phyloP scores from a whole-genome alignment of 805 yeast genomes.

The Kodamaea kakaduensis region DNA sequence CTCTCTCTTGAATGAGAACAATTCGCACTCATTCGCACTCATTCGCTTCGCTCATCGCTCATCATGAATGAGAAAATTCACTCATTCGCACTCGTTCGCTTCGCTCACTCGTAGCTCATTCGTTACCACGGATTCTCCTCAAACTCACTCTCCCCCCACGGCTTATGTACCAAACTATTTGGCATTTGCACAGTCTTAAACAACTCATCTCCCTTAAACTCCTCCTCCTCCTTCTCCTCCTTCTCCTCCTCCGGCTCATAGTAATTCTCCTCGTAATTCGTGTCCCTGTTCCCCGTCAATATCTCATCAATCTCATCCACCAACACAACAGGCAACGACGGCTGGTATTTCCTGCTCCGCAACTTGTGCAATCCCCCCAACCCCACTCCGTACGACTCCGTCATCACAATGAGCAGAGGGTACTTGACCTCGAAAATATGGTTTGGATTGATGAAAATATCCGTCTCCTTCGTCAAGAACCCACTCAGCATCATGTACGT shows the following conservation, averaged over 20 bases:
- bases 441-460: slow-evolving; percentile 50
- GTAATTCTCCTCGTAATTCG: slow-evolving; percentile 29
- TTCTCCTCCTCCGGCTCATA: slow-evolving; percentile 19
- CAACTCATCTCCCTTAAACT: slow-evolving; percentile 43
- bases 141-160: slow-evolving; percentile 47
- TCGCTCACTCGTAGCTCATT: too few species aligned
- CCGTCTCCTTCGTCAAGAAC: slow-evolving; percentile 36
- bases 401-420: slow-evolving; percentile 71
- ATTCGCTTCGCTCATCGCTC: too few species aligned
- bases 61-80: too few species aligned
- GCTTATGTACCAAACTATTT: slow-evolving; percentile 45
- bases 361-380: slow-evolving; percentile 54
- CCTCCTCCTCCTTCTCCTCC: slow-evolving; percentile 20
- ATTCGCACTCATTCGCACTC: too few species aligned
- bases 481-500: slow-evolving; percentile 40
- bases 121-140: slow-evolving; percentile 65
- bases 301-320: slow-evolving; percentile 71
- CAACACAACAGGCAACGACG: slow-evolving; percentile 65
- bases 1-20: too few species aligned
- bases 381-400: slow-evolving; percentile 75
- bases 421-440: slow-evolving; percentile 54
- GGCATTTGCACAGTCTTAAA: slow-evolving; percentile 50
- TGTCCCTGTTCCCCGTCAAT: slow-evolving; percentile 26
- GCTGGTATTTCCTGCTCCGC: slow-evolving; percentile 59
- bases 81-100: too few species aligned